Evolutionary conservation across 495 filamentous ascomycete genomes (phyloP).

Genomic region (Xylaria flabelliformis): DNA sequence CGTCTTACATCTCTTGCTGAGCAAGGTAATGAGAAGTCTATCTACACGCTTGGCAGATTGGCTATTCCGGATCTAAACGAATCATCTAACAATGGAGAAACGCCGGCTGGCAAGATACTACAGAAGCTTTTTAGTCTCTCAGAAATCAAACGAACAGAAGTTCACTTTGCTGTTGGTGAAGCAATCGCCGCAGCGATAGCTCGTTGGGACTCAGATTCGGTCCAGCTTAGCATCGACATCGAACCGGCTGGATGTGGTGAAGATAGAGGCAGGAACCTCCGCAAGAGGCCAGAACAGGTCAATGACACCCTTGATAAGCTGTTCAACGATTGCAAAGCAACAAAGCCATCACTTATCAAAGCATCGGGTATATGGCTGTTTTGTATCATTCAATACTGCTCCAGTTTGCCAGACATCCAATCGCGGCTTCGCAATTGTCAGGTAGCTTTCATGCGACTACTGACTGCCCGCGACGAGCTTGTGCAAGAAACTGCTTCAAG

Average conservation of each 20-base stretch:
- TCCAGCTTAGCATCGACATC: constrained; percentile 58
- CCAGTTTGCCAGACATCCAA: constrained; percentile 73
- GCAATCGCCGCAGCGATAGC: constrained; percentile 76
- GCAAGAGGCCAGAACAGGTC: constrained; percentile 56
- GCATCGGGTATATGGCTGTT: constrained; percentile 93
- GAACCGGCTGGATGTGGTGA: constrained; percentile 44
- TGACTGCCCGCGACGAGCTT: constrained; percentile 87
- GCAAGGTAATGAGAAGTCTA: constrained; percentile 80
- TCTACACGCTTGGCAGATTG: constrained; percentile 73
- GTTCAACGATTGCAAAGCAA: constrained; percentile 73
- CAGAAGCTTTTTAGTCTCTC: constrained; percentile 74
- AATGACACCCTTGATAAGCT: constrained; percentile 67
- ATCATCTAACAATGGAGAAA: constrained; percentile 23
- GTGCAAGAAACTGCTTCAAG: constrained; percentile 94
- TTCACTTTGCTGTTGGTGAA: constrained; percentile 88
- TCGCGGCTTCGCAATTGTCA: constrained; percentile 78
- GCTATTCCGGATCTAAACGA: constrained; percentile 56
- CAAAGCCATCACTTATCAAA: constrained; percentile 86
- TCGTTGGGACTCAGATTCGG: constrained; percentile 73
- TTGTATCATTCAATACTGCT: constrained; percentile 90
- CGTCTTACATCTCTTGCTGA: constrained; percentile 71
- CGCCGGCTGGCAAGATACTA: constrained; percentile 54
- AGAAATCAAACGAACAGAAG: constrained; percentile 80
- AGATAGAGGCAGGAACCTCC: constrained; percentile 39
- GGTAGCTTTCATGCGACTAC: constrained; percentile 82